phyloP scores from a whole-genome alignment of 768 basidiomycete species.

The Hydnomerulius pinastri region DNA sequence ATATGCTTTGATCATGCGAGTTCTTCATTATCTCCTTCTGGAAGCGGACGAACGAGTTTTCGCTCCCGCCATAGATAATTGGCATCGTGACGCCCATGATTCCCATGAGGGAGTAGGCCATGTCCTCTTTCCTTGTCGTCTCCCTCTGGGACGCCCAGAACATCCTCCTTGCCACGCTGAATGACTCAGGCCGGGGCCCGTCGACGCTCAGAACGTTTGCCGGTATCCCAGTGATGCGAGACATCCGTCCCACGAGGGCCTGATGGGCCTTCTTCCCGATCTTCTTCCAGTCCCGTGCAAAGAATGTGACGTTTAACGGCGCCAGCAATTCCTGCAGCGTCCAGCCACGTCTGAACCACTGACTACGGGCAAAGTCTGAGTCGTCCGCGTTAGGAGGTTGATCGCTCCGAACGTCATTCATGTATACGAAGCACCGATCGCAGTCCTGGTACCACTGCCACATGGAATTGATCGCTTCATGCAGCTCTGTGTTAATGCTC shows the following conservation, averaged over 20 bases:
- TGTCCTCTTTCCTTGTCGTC: slow-evolving; percentile 3
- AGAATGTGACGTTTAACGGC: slow-evolving; percentile 11
- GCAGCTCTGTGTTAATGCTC: slow-evolving; percentile 2
- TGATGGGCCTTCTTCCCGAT: neutral
- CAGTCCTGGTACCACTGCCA: slow-evolving; percentile 5
- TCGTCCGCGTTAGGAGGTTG: neutral
- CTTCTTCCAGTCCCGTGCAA: slow-evolving; percentile 9
- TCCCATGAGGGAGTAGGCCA: slow-evolving; percentile 6
- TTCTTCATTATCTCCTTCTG: slow-evolving; percentile 4
- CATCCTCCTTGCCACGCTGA: slow-evolving; percentile 2
- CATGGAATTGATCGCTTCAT: slow-evolving; percentile 10
- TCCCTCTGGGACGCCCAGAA: neutral
- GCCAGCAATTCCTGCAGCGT: slow-evolving; percentile 12
- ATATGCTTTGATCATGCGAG: slow-evolving; percentile 1
- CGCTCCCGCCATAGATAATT: slow-evolving; percentile 1
- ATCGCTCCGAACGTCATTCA: slow-evolving; percentile 2
- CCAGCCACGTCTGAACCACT: slow-evolving; percentile 11
- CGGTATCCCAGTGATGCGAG: slow-evolving; percentile 1
- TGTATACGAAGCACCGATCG: slow-evolving; percentile 2
- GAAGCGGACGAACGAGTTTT: slow-evolving; percentile 1
- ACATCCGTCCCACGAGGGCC: neutral
- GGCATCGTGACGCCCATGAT: slow-evolving; percentile 1
- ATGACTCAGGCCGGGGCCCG: neutral
- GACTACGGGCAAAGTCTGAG: slow-evolving; percentile 5
- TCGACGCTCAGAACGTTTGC: neutral